Evolutionary conservation across 768 basidiomycete genomes (phyloP).

Genomic region (Phlebiopsis gigantea): DNA sequence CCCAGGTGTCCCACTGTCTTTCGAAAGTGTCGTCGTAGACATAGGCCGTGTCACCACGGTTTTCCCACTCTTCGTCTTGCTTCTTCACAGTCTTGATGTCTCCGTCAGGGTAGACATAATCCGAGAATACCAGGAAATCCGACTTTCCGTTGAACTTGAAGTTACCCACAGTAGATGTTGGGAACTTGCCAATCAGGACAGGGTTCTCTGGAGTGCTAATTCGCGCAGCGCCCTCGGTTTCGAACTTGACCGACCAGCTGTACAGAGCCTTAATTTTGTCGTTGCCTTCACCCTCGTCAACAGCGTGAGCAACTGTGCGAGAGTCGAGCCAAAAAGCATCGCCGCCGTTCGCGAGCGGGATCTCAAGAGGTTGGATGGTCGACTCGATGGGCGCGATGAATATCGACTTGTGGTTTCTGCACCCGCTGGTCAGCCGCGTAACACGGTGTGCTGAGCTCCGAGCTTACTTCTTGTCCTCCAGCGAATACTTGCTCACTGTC

Average conservation of each 20-base stretch:
- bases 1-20: slow-evolving; percentile 63
- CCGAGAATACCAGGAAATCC: slow-evolving; percentile 77
- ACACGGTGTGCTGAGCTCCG: not conserved
- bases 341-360: slow-evolving; percentile 63
- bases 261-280: slow-evolving; percentile 51
- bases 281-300: slow-evolving; percentile 45
- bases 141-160: slow-evolving; percentile 59
- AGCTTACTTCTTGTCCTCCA: slow-evolving; percentile 68
- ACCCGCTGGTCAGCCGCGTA: not conserved
- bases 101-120: slow-evolving; percentile 73
- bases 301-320: slow-evolving; percentile 65
- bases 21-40: slow-evolving; percentile 45
- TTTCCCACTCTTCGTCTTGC: slow-evolving; percentile 68
- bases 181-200: slow-evolving; percentile 56
- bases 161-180: slow-evolving; percentile 61
- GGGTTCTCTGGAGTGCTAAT: slow-evolving; percentile 35
- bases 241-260: slow-evolving; percentile 48
- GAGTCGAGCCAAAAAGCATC: slow-evolving; percentile 76
- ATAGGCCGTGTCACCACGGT: slow-evolving; percentile 62
- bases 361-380: slow-evolving; percentile 41
- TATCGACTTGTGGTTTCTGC: slow-evolving; percentile 68
- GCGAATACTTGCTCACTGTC: slow-evolving; percentile 61
- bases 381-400: slow-evolving; percentile 56
- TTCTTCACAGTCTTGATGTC: slow-evolving; percentile 61
- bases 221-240: slow-evolving; percentile 24